Conservation (phyloP, 352 stramenopile species). For the Phytophthora cryptogea region DNA sequence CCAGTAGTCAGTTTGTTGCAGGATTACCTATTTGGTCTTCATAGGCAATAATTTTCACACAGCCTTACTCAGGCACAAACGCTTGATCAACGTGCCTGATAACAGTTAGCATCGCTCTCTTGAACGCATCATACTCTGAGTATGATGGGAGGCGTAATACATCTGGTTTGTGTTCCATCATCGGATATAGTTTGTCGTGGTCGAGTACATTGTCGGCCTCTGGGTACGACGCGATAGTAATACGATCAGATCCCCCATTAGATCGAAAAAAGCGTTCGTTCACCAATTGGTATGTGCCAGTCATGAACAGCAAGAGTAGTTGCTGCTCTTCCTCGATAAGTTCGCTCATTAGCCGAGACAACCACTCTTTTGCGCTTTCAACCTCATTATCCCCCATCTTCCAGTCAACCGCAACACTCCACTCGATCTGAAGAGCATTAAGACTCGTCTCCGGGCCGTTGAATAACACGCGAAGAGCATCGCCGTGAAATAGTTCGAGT, state of each 20-base stretch:
- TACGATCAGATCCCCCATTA: constrained; percentile 14
- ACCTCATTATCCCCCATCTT: constrained; percentile 17
- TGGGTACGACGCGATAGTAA: constrained; percentile 24
- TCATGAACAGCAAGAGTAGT: constrained; percentile 59
- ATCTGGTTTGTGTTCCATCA: constrained; percentile 39
- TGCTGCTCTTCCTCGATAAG: constrained; percentile 68
- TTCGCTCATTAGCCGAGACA: constrained; percentile 51
- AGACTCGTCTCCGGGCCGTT: constrained; percentile 38
- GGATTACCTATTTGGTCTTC: constrained; percentile 68
- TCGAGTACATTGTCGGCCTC: constrained; percentile 18
- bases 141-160: constrained; percentile 60
- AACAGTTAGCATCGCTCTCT: constrained; percentile 40
- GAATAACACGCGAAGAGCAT: constrained; percentile 64
- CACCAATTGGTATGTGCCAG: constrained; percentile 44
- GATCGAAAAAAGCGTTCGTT: constrained; percentile 51
- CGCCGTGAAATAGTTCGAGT: constrained; percentile 48
- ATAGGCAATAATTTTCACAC: constrained; percentile 12
- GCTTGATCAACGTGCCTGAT: constrained; percentile 47
- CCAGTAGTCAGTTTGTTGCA: constrained; percentile 71
- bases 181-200: constrained; percentile 40
- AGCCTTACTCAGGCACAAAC: constrained; percentile 38
- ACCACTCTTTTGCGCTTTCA: constrained; percentile 40
- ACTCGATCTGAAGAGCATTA: constrained; percentile 48
- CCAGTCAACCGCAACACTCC: constrained; percentile 45
- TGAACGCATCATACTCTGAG: constrained; percentile 57